phyloP scores from a whole-genome alignment of 2,329 filamentous ascomycete genomes.

The Xylaria sp. region DNA sequence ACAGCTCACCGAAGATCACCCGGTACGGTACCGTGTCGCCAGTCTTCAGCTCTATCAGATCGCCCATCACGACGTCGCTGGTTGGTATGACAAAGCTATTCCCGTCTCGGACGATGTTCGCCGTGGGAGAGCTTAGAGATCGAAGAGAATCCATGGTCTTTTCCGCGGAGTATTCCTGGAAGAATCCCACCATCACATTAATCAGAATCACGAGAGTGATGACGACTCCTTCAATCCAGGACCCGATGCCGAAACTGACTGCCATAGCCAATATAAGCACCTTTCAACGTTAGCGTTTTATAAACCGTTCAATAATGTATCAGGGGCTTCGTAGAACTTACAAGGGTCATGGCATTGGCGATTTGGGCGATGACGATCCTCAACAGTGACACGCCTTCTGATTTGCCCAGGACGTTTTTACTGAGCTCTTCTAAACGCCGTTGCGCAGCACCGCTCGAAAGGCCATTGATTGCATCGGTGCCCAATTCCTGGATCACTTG shows the following conservation, averaged over 20 bases:
- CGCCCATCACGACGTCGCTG: constrained; percentile 65
- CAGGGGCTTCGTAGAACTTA: constrained; percentile 42
- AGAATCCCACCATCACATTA: constrained; percentile 64
- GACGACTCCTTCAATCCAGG: constrained; percentile 66
- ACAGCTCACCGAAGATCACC: constrained; percentile 52
- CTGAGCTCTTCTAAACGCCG: constrained; percentile 65
- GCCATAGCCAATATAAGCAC: constrained; percentile 58
- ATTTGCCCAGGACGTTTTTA: constrained; percentile 67
- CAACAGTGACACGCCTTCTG: constrained; percentile 62
- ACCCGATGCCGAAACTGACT: constrained; percentile 61
- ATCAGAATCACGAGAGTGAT: constrained; percentile 62
- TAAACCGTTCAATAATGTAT: background rate
- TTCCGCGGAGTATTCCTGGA: constrained; percentile 65
- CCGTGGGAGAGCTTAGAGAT: constrained; percentile 61
- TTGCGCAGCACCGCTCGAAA: constrained; percentile 61
- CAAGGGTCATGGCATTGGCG: constrained; percentile 72
- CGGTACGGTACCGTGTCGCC: constrained; percentile 57
- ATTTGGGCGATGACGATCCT: constrained; percentile 71
- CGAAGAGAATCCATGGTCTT: constrained; percentile 65
- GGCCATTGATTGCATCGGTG: constrained; percentile 61
- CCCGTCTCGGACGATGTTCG: constrained; percentile 61
- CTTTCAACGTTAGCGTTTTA: constrained; percentile 32
- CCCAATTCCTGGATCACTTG: constrained; percentile 62
- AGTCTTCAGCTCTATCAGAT: constrained; percentile 65
- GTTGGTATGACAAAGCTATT: constrained; percentile 62